Evolutionary conservation across 768 basidiomycete genomes (phyloP), one percentile per base, ranked within the genome.

Genomic region (Lentinus tigrinus): DNA sequence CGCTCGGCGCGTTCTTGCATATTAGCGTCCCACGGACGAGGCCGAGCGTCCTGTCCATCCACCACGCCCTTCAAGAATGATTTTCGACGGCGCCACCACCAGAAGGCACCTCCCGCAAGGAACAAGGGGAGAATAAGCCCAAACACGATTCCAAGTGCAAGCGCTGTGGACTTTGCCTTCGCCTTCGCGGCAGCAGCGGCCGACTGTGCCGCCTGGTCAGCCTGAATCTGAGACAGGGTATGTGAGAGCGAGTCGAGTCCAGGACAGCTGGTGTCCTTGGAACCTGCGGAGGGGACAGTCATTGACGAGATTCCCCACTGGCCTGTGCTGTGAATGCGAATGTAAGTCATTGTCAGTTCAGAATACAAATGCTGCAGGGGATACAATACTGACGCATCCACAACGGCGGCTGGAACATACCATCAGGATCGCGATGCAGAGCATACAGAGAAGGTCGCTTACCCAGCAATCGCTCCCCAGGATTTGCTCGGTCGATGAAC

Each of bases 401-500:
- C 55, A 13, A 65, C 63, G 13, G 54, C 60, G 10, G 61, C 63
- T 62, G 38, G 11, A 19, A 28, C 3, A 36, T 39, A 42, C 36
- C 31, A 23, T 28, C 56, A 17, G 34, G 24, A 55, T 54, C 11
- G 40, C 26, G 51, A 47, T 38, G 53, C 40, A 31, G 16, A 23
- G 52, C 51, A 42, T 49, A 27, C 27, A 46, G 21, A 46, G 42
- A 42, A 28, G 43, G n/a, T n/a, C 1, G 67, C 76, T 63, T 52
- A 80, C 83, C 77, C 52, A 84, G 62, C 16, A 83, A 60, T 36
- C 66, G 65, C 6, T 64, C 62, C n/a, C 61, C 60, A 4, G 78
- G 75, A 47, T 69, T 65, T 5, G 75, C 77, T 6, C 77, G 71
- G 57, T 80, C 75, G 48, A 78, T 78, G 58, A 69, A 80, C 0